Conservation (phyloP, 1,139 yeast species). For the Scheffersomyces titani region DNA sequence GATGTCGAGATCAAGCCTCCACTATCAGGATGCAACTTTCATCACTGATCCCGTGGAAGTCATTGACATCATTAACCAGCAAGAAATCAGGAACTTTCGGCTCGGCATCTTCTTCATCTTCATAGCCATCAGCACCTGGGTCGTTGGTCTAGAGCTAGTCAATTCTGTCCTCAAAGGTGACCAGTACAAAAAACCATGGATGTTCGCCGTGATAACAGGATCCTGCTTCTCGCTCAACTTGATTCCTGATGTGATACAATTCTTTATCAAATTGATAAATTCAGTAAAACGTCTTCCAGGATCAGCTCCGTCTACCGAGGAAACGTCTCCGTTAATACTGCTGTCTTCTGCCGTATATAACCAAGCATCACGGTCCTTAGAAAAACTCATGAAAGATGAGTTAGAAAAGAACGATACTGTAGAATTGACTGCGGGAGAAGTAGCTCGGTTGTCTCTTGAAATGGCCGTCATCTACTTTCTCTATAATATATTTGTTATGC, state of each 20-base stretch:
- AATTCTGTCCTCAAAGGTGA: conserved; percentile 50
- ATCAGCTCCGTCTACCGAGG: neutral
- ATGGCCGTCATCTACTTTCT: conserved; percentile 43
- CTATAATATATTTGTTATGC: conserved; percentile 42
- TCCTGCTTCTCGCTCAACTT: conserved; percentile 47
- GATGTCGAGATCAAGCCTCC: neutral
- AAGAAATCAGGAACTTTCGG: conserved; percentile 44
- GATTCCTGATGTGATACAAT: conserved; percentile 32
- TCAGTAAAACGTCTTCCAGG: neutral
- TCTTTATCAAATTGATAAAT: neutral
- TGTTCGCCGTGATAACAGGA: conserved; percentile 50
- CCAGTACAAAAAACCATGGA: conserved; percentile 48
- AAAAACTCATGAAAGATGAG: neutral
- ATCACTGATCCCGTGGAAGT: conserved; percentile 34
- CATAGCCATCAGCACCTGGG: conserved; percentile 48
- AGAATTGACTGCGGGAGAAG: conserved; percentile 31
- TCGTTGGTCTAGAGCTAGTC: conserved; percentile 50
- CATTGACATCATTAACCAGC: conserved; percentile 45
- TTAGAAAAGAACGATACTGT: neutral
- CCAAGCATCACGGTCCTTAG: neutral
- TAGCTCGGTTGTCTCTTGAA: conserved; percentile 36
- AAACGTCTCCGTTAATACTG: neutral
- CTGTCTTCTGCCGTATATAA: neutral
- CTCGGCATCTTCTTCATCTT: conserved; percentile 44
- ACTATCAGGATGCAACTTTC: neutral